Conservation (phyloP, 2,329 filamentous ascomycete genomes). For the Colletotrichum tamarilloi region DNA sequence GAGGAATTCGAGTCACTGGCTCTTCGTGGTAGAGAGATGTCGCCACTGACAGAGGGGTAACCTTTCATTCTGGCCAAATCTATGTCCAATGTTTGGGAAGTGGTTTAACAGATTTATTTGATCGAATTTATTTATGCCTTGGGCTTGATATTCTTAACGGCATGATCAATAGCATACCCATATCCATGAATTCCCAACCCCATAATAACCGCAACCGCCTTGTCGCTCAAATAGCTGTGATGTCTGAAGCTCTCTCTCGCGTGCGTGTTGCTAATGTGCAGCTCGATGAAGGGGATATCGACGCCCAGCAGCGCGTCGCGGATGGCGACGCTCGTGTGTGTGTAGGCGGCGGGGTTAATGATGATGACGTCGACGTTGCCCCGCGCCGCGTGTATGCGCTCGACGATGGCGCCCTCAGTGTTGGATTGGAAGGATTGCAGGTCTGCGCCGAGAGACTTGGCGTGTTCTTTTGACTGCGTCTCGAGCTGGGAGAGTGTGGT, state of each 20-base stretch:
- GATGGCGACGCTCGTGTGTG: slow-evolving; percentile 80
- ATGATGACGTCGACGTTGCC: slow-evolving; percentile 70
- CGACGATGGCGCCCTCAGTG: slow-evolving; percentile 79
- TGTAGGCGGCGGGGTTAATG: slow-evolving; percentile 81
- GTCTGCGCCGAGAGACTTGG: slow-evolving; percentile 55
- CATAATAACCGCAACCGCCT: slow-evolving; percentile 79
- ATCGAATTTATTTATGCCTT: background rate
- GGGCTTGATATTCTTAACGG: slow-evolving; percentile 56
- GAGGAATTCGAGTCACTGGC: too few relatives aligned
- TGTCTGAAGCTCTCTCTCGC: slow-evolving; percentile 71
- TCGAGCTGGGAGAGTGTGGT: slow-evolving; percentile 75
- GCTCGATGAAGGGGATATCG: slow-evolving; percentile 78
- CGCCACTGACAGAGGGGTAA: too few relatives aligned
- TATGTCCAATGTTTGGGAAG: background rate
- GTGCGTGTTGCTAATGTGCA: slow-evolving; percentile 83
- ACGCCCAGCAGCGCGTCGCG: slow-evolving; percentile 79
- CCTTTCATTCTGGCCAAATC: too few relatives aligned
- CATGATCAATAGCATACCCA: slow-evolving; percentile 68
- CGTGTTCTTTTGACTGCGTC: slow-evolving; percentile 59
- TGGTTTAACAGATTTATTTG: background rate
- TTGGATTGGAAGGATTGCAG: slow-evolving; percentile 75
- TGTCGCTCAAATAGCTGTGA: slow-evolving; percentile 80
- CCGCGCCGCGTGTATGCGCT: slow-evolving; percentile 77
- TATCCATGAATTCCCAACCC: slow-evolving; percentile 75
- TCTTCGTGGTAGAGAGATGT: too few relatives aligned